Evolutionary conservation across 2,329 filamentous ascomycete genomes (phyloP), one percentile per base, ranked within the genome.

Genomic region (Neocucurbitaria cava): DNA sequence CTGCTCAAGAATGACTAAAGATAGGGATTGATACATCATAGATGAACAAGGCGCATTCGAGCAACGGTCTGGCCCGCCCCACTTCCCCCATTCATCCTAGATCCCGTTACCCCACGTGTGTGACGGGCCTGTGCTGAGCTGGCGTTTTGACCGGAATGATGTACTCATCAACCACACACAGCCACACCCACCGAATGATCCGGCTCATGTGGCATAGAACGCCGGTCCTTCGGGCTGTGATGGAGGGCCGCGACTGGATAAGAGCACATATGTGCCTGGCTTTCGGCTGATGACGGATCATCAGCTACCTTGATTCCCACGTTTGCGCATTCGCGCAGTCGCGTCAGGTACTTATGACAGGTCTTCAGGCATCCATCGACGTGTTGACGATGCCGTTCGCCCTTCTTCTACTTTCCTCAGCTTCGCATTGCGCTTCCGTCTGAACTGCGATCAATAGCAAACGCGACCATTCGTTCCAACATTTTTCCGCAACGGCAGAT

Each of bases 321-420:
- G 45, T 65, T 61, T 63, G 59, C 62, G 60, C 62, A 53, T 45
- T 48, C 48, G 62, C 59, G 62, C 62, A 63, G 42, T 58, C 31
- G 48, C 31, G 38, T 43, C 24, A 28, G 30, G 48, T 51, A 55
- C 59, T 58, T 54, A 52, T 61, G 50, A 57, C 46, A 20, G 39
- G 43, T 44, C 3, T 40, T 33, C 48, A 54, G 59, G 58, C 53
- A 59, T 45, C 55, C 48, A 30, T 46, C 40, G 40, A 55, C 42
- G 20, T 24, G 18, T 35, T 17, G 11, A 39, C 23, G n/a, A 48
- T 43, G 30, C 18, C 30, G 43, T 40, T 31, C 10, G 15, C 26
- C 11, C 42, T 31, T 38, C 41, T 28, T 13, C 15, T 17, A 38
- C 9, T 30, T 31, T 38, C 35, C 31, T 39, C 1, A 13, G 17